These are phyloP conservation scores for Clonostachys sp. DNA, from an alignment of 2,329 filamentous ascomycete genomes.

Conservation along the genomic window DNA sequence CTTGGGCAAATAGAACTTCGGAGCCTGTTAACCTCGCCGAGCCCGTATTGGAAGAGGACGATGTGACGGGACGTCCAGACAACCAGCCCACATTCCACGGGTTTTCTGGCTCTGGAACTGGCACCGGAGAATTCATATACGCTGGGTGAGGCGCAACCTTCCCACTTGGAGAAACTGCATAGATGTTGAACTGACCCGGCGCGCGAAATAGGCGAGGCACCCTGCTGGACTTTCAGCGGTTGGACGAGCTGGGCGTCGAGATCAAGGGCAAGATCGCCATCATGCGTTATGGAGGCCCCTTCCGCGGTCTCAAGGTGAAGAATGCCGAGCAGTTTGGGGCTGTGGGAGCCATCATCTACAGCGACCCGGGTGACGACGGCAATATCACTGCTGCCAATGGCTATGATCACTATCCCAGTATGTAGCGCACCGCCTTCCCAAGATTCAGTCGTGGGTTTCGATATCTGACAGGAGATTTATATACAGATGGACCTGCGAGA, in stretches of 20 bases:
- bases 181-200: neutral
- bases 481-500: slow-evolving; percentile 59
- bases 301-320: slow-evolving; percentile 80
- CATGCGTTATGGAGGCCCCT: slow-evolving; percentile 70
- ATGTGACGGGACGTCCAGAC: slow-evolving; percentile 64
- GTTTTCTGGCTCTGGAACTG: slow-evolving; percentile 75
- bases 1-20: slow-evolving; percentile 34
- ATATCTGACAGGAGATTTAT: neutral
- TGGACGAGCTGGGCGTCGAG: slow-evolving; percentile 62
- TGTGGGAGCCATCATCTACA: slow-evolving; percentile 75
- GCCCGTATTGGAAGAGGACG: slow-evolving; percentile 67
- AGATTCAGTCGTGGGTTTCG: slow-evolving; percentile 13
- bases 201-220: slow-evolving; percentile 51
- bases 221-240: slow-evolving; percentile 67
- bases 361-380: slow-evolving; percentile 81
- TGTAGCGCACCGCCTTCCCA: neutral
- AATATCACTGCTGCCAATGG: slow-evolving; percentile 71
- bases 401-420: slow-evolving; percentile 61
- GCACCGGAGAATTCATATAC: slow-evolving; percentile 71
- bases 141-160: slow-evolving; percentile 48
- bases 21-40: slow-evolving; percentile 68
- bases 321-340: slow-evolving; percentile 81
- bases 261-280: slow-evolving; percentile 75
- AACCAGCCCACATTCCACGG: slow-evolving; percentile 78
- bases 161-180: no score